A percentile compares a stretch with the other conserved stretches of the same genome.
phyloP scores from a whole-genome alignment of 495 filamentous ascomycete species.

The Hypoxylon lienhwacheense region DNA sequence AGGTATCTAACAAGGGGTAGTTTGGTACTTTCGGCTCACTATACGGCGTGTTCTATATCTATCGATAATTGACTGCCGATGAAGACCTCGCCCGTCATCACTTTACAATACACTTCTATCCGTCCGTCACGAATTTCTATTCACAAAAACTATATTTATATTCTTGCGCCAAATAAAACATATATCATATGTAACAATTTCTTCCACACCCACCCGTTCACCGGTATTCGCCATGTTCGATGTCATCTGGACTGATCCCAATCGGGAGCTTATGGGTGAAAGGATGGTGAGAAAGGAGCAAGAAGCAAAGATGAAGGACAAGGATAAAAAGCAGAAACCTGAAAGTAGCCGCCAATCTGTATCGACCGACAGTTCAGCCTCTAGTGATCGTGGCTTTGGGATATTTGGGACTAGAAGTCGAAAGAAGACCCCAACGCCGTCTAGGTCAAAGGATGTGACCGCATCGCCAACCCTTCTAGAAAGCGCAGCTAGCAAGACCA shows the following conservation, averaged over 20 bases:
- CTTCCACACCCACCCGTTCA: not conserved
- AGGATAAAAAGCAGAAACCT: slow-evolving; percentile 37
- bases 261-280: slow-evolving; percentile 50
- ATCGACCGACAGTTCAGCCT: slow-evolving; percentile 44
- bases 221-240: slow-evolving; percentile 51
- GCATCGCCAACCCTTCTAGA: not conserved
- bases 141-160: not conserved
- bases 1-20: too few relatives aligned
- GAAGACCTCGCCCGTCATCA: not conserved
- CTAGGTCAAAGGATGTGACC: slow-evolving; percentile 12
- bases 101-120: slow-evolving; percentile 7
- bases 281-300: slow-evolving; percentile 45
- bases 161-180: not conserved
- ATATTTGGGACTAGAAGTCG: slow-evolving; percentile 40
- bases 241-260: slow-evolving; percentile 53
- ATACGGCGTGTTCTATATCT: slow-evolving; percentile 13
- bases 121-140: not conserved
- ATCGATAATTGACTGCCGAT: slow-evolving; percentile 9
- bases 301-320: slow-evolving; percentile 38
- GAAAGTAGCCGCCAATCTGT: slow-evolving; percentile 36
- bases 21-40: slow-evolving; percentile 4
- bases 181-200: not conserved
- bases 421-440: slow-evolving; percentile 28
- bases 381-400: slow-evolving; percentile 38
- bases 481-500: not conserved